These are phyloP conservation scores for Ceratobasidium sp. DNA, from an alignment of 1,284 basidiomycete species.

Conservation along the genomic window DNA sequence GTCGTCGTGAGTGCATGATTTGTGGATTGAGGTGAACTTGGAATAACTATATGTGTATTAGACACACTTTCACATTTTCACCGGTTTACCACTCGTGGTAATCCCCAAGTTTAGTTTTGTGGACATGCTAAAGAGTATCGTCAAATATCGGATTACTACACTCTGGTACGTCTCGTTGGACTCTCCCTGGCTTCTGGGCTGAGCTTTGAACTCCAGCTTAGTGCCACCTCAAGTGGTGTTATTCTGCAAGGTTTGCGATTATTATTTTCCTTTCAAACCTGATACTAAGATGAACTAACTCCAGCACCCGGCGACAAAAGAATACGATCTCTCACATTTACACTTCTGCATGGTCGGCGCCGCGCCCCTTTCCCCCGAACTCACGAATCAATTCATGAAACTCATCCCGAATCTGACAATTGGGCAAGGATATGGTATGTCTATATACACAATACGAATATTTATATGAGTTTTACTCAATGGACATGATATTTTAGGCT, in stretches of 20 bases:
- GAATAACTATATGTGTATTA: constrained; percentile 50
- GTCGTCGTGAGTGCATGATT: constrained; percentile 25
- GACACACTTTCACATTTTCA: constrained; percentile 28
- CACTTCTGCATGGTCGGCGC: constrained; percentile 71
- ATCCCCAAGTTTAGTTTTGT: constrained; percentile 74
- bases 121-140: constrained; percentile 71
- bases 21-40: constrained; percentile 9
- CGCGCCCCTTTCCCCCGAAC: constrained; percentile 73
- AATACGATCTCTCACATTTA: constrained; percentile 70
- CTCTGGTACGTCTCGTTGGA: constrained; percentile 57
- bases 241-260: constrained; percentile 61
- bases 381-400: constrained; percentile 61
- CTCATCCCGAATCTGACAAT: constrained; percentile 66
- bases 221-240: constrained; percentile 71
- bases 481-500: constrained; percentile 47
- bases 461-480: not conserved
- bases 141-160: constrained; percentile 69
- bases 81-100: constrained; percentile 67
- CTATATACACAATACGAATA: not conserved
- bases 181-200: constrained; percentile 38
- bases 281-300: not conserved
- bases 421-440: constrained; percentile 70
- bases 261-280: not conserved
- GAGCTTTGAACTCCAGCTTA: constrained; percentile 54
- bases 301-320: constrained; percentile 69